phyloP scores from a whole-genome alignment of 2,329 filamentous ascomycete species.

The Apiospora koreana region DNA sequence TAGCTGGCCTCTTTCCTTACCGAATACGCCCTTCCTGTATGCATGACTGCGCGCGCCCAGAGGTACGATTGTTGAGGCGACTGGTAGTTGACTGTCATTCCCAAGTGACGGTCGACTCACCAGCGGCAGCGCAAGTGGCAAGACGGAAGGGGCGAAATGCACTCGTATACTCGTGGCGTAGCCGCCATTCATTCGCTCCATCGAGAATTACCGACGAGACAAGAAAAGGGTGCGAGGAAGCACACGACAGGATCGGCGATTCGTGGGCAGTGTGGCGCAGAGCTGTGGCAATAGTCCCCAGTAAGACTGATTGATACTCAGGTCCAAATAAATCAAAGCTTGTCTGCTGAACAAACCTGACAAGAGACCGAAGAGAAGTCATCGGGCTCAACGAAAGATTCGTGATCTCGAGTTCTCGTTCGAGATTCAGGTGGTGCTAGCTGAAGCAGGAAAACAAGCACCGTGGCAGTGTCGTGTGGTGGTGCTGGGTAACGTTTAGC shows the following conservation, averaged over 20 bases:
- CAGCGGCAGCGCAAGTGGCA: not conserved
- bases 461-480: too few relatives aligned
- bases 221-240: not conserved
- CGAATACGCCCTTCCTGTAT: not conserved
- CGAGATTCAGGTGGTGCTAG: not conserved
- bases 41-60: not conserved
- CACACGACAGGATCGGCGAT: not conserved
- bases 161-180: not conserved
- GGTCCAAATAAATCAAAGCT: too few relatives aligned
- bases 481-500: not conserved
- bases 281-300: not conserved
- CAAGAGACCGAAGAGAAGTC: not conserved
- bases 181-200: not conserved
- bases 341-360: not conserved
- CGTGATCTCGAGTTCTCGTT: not conserved
- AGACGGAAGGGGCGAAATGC: not conserved
- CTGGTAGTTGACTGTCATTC: not conserved
- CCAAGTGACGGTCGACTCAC: not conserved
- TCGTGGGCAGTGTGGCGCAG: not conserved
- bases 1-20: not conserved
- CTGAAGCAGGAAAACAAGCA: not conserved
- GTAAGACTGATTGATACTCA: not conserved
- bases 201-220: not conserved
- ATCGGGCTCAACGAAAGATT: not conserved
- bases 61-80: not conserved